Evolutionary conservation across 306 rosid species (phyloP).

Genomic region (Begonia peltatifolia): DNA sequence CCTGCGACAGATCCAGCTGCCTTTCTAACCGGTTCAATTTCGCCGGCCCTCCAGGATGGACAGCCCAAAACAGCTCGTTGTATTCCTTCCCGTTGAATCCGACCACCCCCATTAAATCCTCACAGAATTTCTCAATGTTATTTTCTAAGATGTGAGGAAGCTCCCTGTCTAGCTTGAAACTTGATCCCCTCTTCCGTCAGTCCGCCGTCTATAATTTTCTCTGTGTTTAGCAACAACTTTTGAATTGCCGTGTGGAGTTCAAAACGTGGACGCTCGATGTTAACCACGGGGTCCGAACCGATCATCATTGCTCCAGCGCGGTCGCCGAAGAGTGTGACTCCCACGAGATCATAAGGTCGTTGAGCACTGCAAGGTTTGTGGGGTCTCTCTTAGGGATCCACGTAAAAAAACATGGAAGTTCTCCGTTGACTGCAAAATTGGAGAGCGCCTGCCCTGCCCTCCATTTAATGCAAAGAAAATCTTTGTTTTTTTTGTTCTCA

Average conservation of each 20-base stretch:
- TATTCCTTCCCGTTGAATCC: conserved; percentile 38
- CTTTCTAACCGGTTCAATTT: conserved; percentile 66
- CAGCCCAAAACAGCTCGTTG: conserved; percentile 70
- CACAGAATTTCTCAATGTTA: conserved; percentile 60
- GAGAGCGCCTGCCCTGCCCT: no score
- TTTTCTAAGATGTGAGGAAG: conserved; percentile 83
- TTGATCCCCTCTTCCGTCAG: conserved; percentile 81
- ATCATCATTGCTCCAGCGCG: conserved; percentile 83
- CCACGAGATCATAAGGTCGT: conserved; percentile 85
- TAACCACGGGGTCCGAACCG: conserved; percentile 41
- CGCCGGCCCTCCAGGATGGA: conserved; percentile 91
- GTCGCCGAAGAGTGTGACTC: conserved; percentile 84
- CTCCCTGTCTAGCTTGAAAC: conserved; percentile 64
- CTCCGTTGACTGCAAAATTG: no score
- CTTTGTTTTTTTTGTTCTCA: no score
- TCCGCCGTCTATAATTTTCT: conserved; percentile 67
- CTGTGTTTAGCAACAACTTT: conserved; percentile 52
- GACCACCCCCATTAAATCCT: conserved; percentile 26
- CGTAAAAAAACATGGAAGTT: no score
- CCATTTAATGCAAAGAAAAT: no score
- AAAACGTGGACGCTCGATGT: conserved; percentile 49
- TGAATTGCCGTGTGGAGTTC: conserved; percentile 79
- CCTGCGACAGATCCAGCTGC: no score
- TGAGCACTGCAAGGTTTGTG: conserved; percentile 67
- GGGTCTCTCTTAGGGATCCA: no score